phyloP scores from a whole-genome alignment of 116 monocot species.

The Cymodocea nodosa region DNA sequence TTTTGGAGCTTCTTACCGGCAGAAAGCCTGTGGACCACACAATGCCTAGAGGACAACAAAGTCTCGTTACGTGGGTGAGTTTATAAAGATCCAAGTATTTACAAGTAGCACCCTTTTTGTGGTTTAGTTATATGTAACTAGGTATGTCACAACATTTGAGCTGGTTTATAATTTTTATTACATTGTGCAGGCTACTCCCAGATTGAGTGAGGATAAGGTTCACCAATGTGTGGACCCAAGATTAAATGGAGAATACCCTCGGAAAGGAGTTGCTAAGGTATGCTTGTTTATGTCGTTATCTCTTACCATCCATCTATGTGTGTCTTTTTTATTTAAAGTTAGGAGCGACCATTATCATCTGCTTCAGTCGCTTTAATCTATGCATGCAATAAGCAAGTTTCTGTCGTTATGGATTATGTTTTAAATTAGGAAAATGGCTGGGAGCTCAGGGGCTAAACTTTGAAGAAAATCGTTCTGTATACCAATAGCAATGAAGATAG shows the following conservation, averaged over 20 bases:
- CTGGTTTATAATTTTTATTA: background rate
- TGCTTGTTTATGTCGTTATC: background rate
- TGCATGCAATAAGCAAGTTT: too few relatives aligned
- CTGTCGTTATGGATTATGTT: too few relatives aligned
- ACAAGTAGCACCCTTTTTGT: background rate
- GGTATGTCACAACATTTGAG: too few relatives aligned
- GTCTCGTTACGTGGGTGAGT: constrained; percentile 20
- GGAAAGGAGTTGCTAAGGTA: constrained; percentile 22
- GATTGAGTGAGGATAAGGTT: constrained; percentile 27
- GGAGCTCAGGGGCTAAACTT: too few relatives aligned
- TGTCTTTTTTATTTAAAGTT: background rate
- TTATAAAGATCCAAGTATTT: background rate
- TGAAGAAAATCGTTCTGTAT: too few relatives aligned
- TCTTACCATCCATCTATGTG: background rate
- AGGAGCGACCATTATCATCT: too few relatives aligned
- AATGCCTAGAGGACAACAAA: constrained; percentile 27
- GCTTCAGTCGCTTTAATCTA: too few relatives aligned
- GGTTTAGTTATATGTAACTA: background rate
- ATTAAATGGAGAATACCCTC: constrained; percentile 19
- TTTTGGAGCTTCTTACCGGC: constrained; percentile 25
- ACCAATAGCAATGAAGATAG: too few relatives aligned
- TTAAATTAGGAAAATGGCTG: too few relatives aligned
- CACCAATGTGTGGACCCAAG: constrained; percentile 25
- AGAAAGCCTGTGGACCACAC: constrained; percentile 27
- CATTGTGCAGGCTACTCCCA: constrained; percentile 13